Evolutionary conservation across 2,329 filamentous ascomycete species (phyloP), one percentile per base, ranked within the genome.

Genomic region (Fusarium nanum): DNA sequence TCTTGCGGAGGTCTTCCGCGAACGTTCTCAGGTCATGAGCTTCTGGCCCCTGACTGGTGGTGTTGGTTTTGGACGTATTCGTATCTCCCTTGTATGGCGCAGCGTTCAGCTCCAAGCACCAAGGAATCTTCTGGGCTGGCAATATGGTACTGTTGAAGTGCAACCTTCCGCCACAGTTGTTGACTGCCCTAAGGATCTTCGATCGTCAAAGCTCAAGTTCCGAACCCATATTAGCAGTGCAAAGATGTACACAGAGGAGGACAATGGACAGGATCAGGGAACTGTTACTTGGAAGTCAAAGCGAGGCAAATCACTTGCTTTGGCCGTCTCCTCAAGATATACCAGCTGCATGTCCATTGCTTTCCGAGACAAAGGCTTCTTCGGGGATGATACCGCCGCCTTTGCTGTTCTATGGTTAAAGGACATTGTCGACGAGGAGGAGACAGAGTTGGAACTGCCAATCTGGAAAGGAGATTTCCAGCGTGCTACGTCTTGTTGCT

Each of bases 81-180:
- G 91, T 13, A 84, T 94, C 59, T 93, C 90, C 18, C 84, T 93
- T 82, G 88, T 93, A 4, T 93, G 92, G 85, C 86, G 92, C 46
- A 91, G 89, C 59, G 84, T 93, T 5, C 85, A 90, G 61, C 78
- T 92, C 2, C 85, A 91, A 71, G 80, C 89, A 3, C 88, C 89
- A 2, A 81, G 78, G 8, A 83, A 87, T 53, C 77, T 90, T 32
- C 79, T 88, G 1, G 92, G 92, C 3, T 93, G 91, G 90, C 88
- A 92, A 25, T 91, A 89, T 59, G 92, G 91, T 7, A 93, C 91
- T 0, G 75, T 93, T 1, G 88, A 92, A 67, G 81, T 93, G 44
- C 83, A 86, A n/a, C 83, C 86, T 14, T 83, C 81, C 53, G 80
- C 80, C 3, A 82, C 83, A 16, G 69, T 72, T 28, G 78, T 83